Evolutionary conservation across 441 rosid species (phyloP).

Genomic region (Euphorbia celastroides): DNA sequence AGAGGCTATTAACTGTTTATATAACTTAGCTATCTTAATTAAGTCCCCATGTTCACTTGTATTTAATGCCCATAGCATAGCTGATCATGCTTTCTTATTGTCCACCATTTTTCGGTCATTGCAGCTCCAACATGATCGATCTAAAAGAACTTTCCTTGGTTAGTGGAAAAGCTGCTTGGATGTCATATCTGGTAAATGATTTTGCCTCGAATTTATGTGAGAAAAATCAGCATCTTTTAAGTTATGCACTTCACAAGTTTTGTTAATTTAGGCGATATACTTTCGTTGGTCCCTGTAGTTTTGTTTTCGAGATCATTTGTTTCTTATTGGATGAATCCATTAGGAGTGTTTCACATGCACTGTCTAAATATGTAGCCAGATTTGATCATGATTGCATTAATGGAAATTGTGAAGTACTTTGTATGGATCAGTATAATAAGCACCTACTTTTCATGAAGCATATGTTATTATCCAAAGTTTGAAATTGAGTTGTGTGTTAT

Average conservation of each 20-base stretch:
- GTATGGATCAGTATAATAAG: neutral
- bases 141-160: constrained; percentile 72
- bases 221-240: neutral
- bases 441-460: neutral
- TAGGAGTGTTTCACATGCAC: neutral
- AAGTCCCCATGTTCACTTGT: no score
- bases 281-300: neutral
- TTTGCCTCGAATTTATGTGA: neutral
- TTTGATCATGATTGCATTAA: neutral
- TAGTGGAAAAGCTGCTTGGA: constrained; percentile 94
- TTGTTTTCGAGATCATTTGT: neutral
- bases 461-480: neutral
- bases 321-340: neutral
- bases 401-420: neutral
- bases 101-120: no score
- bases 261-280: neutral
- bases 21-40: no score
- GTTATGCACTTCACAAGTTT: neutral
- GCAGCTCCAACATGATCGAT: no score
- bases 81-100: no score
- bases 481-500: neutral
- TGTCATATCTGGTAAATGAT: constrained; percentile 72
- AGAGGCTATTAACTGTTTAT: no score
- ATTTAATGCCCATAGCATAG: no score
- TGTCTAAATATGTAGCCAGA: neutral